Evolutionary conservation across 2,329 filamentous ascomycete genomes (phyloP).

Genomic region (Apiospora phragmitis): DNA sequence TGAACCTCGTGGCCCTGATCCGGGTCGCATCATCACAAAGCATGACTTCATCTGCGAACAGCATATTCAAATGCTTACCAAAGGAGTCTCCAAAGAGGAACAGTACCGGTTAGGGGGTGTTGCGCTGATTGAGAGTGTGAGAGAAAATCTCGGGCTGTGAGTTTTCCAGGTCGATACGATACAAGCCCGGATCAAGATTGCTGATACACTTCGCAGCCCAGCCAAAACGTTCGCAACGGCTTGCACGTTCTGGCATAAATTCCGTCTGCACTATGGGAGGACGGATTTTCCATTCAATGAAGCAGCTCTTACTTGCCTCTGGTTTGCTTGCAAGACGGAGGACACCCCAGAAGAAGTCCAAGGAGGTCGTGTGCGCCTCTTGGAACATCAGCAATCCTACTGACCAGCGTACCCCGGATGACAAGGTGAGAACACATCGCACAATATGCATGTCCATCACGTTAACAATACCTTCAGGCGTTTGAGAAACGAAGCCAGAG

Average conservation of each 20-base stretch:
- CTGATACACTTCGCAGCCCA: slow-evolving; percentile 54
- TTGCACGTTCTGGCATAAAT: slow-evolving; percentile 90
- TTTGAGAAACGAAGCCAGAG: slow-evolving; percentile 79
- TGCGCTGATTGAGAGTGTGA: slow-evolving; percentile 83
- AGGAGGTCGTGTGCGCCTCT: slow-evolving; percentile 86
- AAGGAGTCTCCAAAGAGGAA: slow-evolving; percentile 5
- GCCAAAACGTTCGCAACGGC: slow-evolving; percentile 92
- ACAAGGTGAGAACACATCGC: slow-evolving; percentile 58
- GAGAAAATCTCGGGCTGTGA: slow-evolving; percentile 76
- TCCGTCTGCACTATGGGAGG: slow-evolving; percentile 82
- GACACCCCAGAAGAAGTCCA: slow-evolving; percentile 97
- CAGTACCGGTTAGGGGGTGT: slow-evolving; percentile 76
- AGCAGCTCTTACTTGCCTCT: slow-evolving; percentile 82
- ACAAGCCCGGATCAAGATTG: slow-evolving; percentile 14
- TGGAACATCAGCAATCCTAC: slow-evolving; percentile 77
- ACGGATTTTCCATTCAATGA: slow-evolving; percentile 85
- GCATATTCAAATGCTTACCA: not conserved
- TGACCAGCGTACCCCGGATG: slow-evolving; percentile 74
- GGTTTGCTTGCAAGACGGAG: slow-evolving; percentile 95
- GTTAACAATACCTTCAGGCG: slow-evolving; percentile 49
- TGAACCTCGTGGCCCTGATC: not conserved
- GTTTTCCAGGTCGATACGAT: slow-evolving; percentile 30
- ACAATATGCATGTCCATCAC: not conserved
- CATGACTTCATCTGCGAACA: slow-evolving; percentile 9
- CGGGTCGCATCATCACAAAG: slow-evolving; percentile 8